Base-by-base conservation (phyloP, 208 protist genomes). In the Trypanosoma lewisi region DNA sequence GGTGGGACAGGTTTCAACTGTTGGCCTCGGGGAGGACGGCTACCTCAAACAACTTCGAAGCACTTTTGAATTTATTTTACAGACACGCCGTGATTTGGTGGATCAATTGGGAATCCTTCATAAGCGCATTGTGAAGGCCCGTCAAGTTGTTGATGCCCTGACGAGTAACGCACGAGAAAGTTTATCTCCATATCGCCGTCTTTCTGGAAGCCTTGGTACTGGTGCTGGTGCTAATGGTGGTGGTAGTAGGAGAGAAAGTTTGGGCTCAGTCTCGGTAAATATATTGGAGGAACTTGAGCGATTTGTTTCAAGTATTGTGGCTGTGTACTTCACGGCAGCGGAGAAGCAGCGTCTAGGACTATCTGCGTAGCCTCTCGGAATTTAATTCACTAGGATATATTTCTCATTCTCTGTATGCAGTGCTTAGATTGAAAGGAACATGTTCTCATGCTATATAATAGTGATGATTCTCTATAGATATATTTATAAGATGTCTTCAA, bases 61-160 rank as follows among this genome's bases (percentile, higher is more conserved):
- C 4, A 73, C 86, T 31, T 91, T 94, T 63, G 87, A 94, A 66
- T 94, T 94, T 57, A 90, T 94, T 61, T 72, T 94, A 39, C 77
- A 79, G 48, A 94, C 87, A 45, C 78, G 87, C 3, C 71, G 77
- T 2, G 58, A 75, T 19, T 73, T 94, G 0, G 83, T 86, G n/a
- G 82, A 91, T 55, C 74, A 79, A 50, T 57, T 94, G 4, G 78
- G 63, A 33, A 17, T 87, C 48, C 71, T 94, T 48, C 54, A 79
- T 11, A 77, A 78, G 62, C 72, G 83, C 4, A 81, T 76, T 14
- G 53, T 73, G 8, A 89, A 80, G 59, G 83, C 79, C 28, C 71
- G 70, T 21, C 83, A 90, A 68, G 82, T 89, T 36, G 67, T 89
- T 19, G 83, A 89, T 17, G 82, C 82, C 11, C 71, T 94, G 2